Evolutionary conservation across 768 basidiomycete species (phyloP).

Genomic region (Russula olivacea): DNA sequence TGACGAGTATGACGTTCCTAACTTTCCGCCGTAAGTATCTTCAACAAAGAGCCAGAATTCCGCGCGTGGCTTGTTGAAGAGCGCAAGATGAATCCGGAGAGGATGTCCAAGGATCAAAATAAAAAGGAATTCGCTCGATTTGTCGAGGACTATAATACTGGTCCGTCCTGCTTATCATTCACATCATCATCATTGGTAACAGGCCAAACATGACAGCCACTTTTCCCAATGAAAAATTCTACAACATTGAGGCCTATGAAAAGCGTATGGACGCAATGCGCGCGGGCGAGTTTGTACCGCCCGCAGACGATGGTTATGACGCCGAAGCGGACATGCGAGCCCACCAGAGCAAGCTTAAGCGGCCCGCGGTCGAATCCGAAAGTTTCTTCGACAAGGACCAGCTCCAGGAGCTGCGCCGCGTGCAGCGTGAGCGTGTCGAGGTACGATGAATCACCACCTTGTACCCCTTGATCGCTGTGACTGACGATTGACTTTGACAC

Average conservation of each 20-base stretch:
- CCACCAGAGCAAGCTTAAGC: slow-evolving; percentile 65
- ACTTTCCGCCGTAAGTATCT: slow-evolving; percentile 49
- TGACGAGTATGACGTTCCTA: neutral
- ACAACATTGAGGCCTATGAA: slow-evolving; percentile 83
- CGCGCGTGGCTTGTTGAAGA: slow-evolving; percentile 92
- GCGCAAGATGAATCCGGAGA: slow-evolving; percentile 85
- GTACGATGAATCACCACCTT: slow-evolving; percentile 36
- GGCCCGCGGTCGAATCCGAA: slow-evolving; percentile 58
- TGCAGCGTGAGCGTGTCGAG: slow-evolving; percentile 82
- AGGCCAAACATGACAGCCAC: slow-evolving; percentile 50
- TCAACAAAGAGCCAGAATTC: slow-evolving; percentile 80
- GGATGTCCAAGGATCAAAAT: slow-evolving; percentile 75
- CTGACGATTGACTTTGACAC: neutral
- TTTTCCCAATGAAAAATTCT: slow-evolving; percentile 91
- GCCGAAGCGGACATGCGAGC: slow-evolving; percentile 80
- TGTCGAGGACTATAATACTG: slow-evolving; percentile 80
- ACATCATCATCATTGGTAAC: slow-evolving; percentile 3
- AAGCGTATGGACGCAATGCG: slow-evolving; percentile 78
- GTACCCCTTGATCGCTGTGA: neutral
- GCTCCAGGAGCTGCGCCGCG: slow-evolving; percentile 69
- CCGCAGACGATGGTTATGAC: slow-evolving; percentile 69
- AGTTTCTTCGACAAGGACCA: slow-evolving; percentile 75
- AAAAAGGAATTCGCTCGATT: slow-evolving; percentile 81
- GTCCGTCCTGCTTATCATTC: slow-evolving; percentile 34
- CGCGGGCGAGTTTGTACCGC: slow-evolving; percentile 75